Percentiles rank a stretch among this genome's conserved stretches.
These are phyloP conservation scores for Xerocomellus intermedius DNA, from an alignment of 768 basidiomycete species.

Conservation along the genomic window DNA sequence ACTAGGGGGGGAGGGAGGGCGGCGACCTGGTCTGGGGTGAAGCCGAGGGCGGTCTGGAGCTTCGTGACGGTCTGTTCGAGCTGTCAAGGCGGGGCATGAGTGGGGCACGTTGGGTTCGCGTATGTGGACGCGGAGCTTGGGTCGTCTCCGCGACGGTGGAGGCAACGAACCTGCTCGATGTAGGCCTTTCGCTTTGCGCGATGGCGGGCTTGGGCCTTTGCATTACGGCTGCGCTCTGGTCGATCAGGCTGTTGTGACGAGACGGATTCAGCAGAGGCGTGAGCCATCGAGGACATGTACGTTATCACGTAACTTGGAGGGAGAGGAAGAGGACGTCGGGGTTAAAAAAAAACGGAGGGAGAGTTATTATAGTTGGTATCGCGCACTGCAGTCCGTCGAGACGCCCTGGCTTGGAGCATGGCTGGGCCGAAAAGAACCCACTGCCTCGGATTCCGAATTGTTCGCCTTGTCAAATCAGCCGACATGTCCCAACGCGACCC, in stretches of 20 bases:
- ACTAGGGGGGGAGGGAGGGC: conserved; percentile 69
- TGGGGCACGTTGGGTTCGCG: conserved; percentile 11
- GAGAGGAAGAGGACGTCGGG: conserved; percentile 47
- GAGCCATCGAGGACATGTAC: conserved; percentile 58
- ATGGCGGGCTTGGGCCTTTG: conserved; percentile 85
- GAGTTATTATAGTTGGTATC: conserved; percentile 36
- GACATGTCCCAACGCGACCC: conserved; percentile 35
- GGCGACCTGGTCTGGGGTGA: conserved; percentile 71
- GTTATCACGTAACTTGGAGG: conserved; percentile 40
- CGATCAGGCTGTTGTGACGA: conserved; percentile 49
- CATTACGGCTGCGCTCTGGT: conserved; percentile 84
- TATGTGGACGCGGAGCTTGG: conserved; percentile 4
- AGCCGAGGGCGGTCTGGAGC: conserved; percentile 71
- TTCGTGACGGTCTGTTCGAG: conserved; percentile 85
- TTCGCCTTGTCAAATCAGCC: conserved; percentile 44
- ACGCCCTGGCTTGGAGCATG: conserved; percentile 22
- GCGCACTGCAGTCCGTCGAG: conserved; percentile 17
- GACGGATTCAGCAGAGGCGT: conserved; percentile 45
- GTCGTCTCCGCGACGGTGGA: conserved; percentile 1
- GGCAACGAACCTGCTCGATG: conserved; percentile 69
- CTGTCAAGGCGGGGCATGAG: conserved; percentile 35
- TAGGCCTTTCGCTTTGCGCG: conserved; percentile 91
- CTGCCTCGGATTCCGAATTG: conserved; percentile 47
- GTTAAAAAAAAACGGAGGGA: conserved; percentile 39
- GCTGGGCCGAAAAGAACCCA: conserved; percentile 27